Evolutionary conservation across 2,329 filamentous ascomycete genomes (phyloP).

Genomic region (Claviceps monticola): DNA sequence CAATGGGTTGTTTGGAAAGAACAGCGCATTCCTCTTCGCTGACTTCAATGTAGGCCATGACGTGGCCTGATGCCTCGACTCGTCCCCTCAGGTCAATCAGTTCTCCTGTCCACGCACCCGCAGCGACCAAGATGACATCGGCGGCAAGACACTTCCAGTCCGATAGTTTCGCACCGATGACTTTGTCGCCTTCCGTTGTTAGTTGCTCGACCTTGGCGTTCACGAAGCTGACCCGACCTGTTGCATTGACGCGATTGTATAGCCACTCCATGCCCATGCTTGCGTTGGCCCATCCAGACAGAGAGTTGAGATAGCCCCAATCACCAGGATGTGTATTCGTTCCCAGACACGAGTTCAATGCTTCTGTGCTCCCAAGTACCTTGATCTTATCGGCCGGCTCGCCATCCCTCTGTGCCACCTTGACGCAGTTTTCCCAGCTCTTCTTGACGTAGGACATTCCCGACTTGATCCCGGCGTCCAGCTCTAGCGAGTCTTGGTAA

Average conservation of each 20-base stretch:
- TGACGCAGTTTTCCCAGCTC: constrained; percentile 47
- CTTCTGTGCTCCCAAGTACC: constrained; percentile 29
- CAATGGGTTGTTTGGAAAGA: constrained; percentile 53
- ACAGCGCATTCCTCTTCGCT: constrained; percentile 53
- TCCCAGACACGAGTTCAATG: constrained; percentile 30
- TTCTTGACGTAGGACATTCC: constrained; percentile 44
- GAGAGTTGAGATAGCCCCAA: constrained; percentile 60
- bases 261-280: constrained; percentile 55
- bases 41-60: constrained; percentile 63
- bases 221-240: constrained; percentile 42
- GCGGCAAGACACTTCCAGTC: constrained; percentile 32
- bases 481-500: constrained; percentile 23
- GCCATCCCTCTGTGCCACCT: constrained; percentile 27
- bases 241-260: constrained; percentile 36
- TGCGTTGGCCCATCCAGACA: constrained; percentile 71
- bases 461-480: constrained; percentile 22
- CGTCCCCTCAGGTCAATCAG: constrained; percentile 67
- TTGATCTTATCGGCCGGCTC: constrained; percentile 25
- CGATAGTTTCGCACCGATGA: constrained; percentile 39
- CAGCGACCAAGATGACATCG: constrained; percentile 65
- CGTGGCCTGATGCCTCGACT: constrained; percentile 69
- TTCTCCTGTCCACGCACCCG: constrained; percentile 74
- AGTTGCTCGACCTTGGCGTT: constrained; percentile 34
- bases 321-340: constrained; percentile 41
- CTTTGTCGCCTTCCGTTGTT: constrained; percentile 22